phyloP scores from a whole-genome alignment of 192 early-diverging fungal species.

The Geranomyces michiganensis region DNA sequence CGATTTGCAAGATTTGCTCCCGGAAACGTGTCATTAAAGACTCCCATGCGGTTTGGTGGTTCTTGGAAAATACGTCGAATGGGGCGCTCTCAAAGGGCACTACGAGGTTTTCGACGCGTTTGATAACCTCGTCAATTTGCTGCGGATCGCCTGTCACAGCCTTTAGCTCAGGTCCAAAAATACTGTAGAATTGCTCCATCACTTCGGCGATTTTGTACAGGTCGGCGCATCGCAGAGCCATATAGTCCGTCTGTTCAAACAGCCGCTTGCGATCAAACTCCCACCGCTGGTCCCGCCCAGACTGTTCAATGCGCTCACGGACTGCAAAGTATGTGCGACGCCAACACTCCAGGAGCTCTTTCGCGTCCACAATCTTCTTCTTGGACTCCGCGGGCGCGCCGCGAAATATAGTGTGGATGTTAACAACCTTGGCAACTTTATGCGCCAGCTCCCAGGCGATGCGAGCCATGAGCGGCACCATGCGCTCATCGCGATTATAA shows the following conservation, averaged over 20 bases:
- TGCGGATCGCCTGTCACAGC: slow-evolving; percentile 69
- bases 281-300: slow-evolving; percentile 68
- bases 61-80: slow-evolving; percentile 66
- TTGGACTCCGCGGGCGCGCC: slow-evolving; percentile 56
- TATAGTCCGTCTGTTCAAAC: slow-evolving; percentile 70
- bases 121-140: slow-evolving; percentile 70
- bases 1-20: slow-evolving; percentile 67
- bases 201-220: slow-evolving; percentile 66
- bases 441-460: slow-evolving; percentile 67
- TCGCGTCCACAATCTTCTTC: slow-evolving; percentile 60
- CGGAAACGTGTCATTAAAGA: slow-evolving; percentile 63
- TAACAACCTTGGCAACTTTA: slow-evolving; percentile 61
- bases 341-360: slow-evolving; percentile 61
- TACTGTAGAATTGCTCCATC: slow-evolving; percentile 70
- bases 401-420: slow-evolving; percentile 57
- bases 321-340: slow-evolving; percentile 65
- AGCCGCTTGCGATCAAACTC: slow-evolving; percentile 69
- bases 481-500: slow-evolving; percentile 67
- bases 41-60: slow-evolving; percentile 62
- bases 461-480: slow-evolving; percentile 65
- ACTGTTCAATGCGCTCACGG: slow-evolving; percentile 64
- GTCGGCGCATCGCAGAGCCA: slow-evolving; percentile 63
- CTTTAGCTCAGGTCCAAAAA: slow-evolving; percentile 68
- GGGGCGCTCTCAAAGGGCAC: slow-evolving; percentile 62
- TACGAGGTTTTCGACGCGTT: slow-evolving; percentile 62